Percentiles rank a stretch among this genome's conserved stretches.
phyloP scores from a whole-genome alignment of 2,329 filamentous ascomycete genomes.

The Canariomyces notabilis region DNA sequence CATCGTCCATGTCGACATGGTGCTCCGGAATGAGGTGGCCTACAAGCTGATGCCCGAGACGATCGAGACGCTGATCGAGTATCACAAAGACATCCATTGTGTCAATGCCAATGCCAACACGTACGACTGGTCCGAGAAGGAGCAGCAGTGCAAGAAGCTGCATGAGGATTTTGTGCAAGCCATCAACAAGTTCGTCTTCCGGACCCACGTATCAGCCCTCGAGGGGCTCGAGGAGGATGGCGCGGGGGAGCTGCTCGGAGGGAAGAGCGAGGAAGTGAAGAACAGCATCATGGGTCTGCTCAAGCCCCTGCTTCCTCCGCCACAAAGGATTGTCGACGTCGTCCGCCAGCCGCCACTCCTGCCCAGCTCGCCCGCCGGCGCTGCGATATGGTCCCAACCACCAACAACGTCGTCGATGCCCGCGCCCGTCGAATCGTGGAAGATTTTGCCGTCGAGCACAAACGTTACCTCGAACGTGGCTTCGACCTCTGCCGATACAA shows the following conservation, averaged over 20 bases:
- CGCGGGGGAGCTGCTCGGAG: constrained; percentile 84
- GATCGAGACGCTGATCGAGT: constrained; percentile 88
- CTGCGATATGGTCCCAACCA: constrained; percentile 76
- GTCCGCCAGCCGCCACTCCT: constrained; percentile 81
- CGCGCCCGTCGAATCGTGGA: constrained; percentile 79
- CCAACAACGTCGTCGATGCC: constrained; percentile 60
- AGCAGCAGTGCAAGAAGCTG: constrained; percentile 91
- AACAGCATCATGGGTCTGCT: constrained; percentile 77
- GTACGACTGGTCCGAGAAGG: constrained; percentile 95
- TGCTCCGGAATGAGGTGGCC: constrained; percentile 92
- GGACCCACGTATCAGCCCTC: constrained; percentile 79
- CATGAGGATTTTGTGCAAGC: constrained; percentile 96
- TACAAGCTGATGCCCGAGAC: constrained; percentile 96
- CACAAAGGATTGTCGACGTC: constrained; percentile 83
- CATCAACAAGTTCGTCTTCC: constrained; percentile 95
- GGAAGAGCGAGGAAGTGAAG: constrained; percentile 92
- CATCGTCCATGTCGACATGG: constrained; percentile 98
- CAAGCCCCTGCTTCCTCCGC: constrained; percentile 78
- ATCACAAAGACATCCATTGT: constrained; percentile 94
- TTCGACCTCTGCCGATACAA: constrained; percentile 63
- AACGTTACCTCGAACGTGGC: constrained; percentile 72
- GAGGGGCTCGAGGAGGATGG: constrained; percentile 97
- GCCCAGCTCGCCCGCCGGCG: constrained; percentile 70
- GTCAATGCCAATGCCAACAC: constrained; percentile 83
- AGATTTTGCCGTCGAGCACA: constrained; percentile 82